phyloP scores from a whole-genome alignment of 805 yeast genomes.

The Schizosaccharomyces octosporus region DNA sequence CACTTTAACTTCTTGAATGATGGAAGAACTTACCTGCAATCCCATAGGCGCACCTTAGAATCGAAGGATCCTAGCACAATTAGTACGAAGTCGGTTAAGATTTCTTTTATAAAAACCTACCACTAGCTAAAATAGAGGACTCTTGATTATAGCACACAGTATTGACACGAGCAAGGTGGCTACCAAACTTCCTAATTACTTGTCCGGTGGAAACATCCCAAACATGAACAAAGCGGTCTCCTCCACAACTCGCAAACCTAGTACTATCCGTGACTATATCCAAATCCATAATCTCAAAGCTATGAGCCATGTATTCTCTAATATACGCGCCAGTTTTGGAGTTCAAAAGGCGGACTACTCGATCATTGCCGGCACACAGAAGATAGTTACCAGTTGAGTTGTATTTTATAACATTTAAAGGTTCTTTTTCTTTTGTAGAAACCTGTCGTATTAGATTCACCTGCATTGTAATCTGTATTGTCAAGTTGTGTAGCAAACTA shows the following conservation, averaged over 20 bases:
- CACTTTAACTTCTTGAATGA: too few relatives aligned
- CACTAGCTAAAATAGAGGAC: conserved; percentile 11
- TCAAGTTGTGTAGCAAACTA: too few relatives aligned
- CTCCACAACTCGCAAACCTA: conserved; percentile 14
- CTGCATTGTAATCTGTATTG: neutral
- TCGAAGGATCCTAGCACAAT: conserved; percentile 11
- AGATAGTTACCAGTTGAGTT: conserved; percentile 11
- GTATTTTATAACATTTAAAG: conserved; percentile 11
- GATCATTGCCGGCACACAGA: conserved; percentile 14
- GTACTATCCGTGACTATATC: conserved; percentile 7
- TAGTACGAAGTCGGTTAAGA: neutral
- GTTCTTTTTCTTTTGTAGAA: neutral
- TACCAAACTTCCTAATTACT: conserved; percentile 10
- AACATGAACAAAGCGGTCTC: conserved; percentile 12
- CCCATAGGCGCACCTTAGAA: conserved; percentile 15
- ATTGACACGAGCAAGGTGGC: conserved; percentile 12
- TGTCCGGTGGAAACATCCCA: conserved; percentile 14
- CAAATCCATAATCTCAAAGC: conserved; percentile 13
- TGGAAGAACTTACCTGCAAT: conserved; percentile 6
- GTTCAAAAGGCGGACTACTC: conserved; percentile 11
- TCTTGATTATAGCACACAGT: conserved; percentile 10
- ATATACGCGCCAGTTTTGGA: conserved; percentile 8
- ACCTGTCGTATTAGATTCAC: neutral
- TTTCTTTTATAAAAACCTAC: too few relatives aligned
- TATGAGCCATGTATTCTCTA: conserved; percentile 9